Base-by-base conservation (phyloP, 139 green algal genomes). In the Nannochloris sp. region DNA sequence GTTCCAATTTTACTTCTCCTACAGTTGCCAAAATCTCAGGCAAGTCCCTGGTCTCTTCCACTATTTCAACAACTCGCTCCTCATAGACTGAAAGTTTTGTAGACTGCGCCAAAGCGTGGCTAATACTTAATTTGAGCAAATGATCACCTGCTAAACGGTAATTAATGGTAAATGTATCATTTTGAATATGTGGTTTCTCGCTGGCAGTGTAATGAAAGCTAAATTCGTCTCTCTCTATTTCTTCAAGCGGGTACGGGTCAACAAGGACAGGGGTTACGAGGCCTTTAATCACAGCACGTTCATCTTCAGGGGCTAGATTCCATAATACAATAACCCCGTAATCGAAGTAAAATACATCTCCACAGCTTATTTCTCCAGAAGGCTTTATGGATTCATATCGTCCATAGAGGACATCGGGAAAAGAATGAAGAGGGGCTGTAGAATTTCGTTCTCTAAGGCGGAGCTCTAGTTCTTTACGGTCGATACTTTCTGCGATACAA, bases 11-110 rank as follows among this genome's bases (percentile, higher is more conserved):
- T 34, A 81, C 74, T 35, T 79, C 61, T 7, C 73, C 73, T 38
- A 42, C 65, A 9, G 54, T 55, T 1, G 80, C 80, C 45, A 86
- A 61, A 44, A 62, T 70, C 34, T 82, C 77, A 24, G 80, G 80
- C 57, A 86, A 61, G 53, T 85, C 81, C 46, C 79, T 73, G 5
- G 86, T 90, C 62, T 72, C 71, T 61, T 84, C 72, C 59, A 95
- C 88, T 56, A 95, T 82, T 56, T 78, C 74, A 30, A 85, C 51
- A 48, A 93, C 87, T 2, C 88, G 78, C 59, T 85, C 77, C 76
- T 95, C 88, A 60, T 92, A 92, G 51, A 93, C 73, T n/a, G 60
- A 80, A 55, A 95, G 75, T 75, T 93, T 95, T 39, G 79, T 90
- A 45, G 73, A 86, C 54, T 80, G 76, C 12, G 73, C 68, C 33